Percentiles rank a stretch among this genome's conserved stretches.
These are phyloP conservation scores for Royoungia palumana DNA, from an alignment of 768 basidiomycete species.

Conservation along the genomic window DNA sequence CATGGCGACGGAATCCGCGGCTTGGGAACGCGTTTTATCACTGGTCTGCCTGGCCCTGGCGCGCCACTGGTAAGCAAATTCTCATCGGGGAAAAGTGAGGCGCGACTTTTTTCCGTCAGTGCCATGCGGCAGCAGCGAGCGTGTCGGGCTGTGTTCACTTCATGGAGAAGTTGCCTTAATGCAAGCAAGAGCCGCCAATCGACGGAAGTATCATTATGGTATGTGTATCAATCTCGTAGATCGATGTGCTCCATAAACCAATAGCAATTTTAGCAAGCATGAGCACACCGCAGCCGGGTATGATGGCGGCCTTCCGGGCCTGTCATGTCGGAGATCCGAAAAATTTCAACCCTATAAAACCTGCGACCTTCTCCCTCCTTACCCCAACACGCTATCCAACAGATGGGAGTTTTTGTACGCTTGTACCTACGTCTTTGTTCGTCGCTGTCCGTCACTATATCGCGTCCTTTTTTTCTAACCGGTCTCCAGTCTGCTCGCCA, in stretches of 20 bases:
- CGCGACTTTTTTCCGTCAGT: neutral
- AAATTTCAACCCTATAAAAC: constrained; percentile 19
- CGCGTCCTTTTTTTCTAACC: constrained; percentile 6
- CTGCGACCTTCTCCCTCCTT: neutral
- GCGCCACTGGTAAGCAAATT: neutral
- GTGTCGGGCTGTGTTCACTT: no score
- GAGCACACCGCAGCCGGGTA: neutral
- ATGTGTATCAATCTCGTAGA: neutral
- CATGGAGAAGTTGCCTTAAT: no score
- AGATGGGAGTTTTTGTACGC: constrained; percentile 33
- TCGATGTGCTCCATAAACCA: constrained; percentile 15
- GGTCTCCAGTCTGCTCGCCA: constrained; percentile 20
- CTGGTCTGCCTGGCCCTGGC: no score
- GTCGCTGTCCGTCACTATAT: constrained; percentile 6
- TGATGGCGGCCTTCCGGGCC: constrained; percentile 15
- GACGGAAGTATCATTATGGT: neutral
- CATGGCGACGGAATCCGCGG: no score
- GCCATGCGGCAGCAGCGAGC: neutral
- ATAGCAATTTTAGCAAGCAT: constrained; percentile 20
- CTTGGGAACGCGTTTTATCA: no score
- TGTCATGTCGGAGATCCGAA: constrained; percentile 29
- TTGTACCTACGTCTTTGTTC: constrained; percentile 27
- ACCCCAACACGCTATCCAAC: constrained; percentile 29
- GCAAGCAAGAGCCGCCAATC: neutral
- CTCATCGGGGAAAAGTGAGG: neutral